phyloP scores from a whole-genome alignment of 1,284 basidiomycete genomes.

The Sanguinoderma infundibulare region DNA sequence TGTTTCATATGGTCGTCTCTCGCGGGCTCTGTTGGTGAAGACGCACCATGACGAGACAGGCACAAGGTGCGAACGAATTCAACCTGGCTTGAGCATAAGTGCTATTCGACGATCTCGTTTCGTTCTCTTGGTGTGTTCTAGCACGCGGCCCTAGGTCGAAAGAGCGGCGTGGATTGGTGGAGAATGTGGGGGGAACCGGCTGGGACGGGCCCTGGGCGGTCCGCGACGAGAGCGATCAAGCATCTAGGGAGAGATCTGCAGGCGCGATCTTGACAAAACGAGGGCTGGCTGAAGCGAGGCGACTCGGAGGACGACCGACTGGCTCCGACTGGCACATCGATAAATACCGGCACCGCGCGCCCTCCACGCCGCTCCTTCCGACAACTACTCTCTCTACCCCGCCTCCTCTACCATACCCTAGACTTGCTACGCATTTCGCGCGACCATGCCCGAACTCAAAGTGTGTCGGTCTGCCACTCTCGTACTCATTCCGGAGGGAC shows the following conservation, averaged over 20 bases:
- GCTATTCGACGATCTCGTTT: no score
- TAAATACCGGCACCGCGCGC: background rate
- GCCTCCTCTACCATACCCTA: background rate
- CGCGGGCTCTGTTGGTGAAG: no score
- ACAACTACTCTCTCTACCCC: background rate
- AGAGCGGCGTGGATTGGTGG: no score
- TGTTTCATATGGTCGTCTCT: no score
- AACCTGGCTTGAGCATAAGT: no score
- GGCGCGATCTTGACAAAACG: background rate
- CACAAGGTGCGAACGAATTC: no score
- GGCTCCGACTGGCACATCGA: background rate
- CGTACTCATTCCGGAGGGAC: background rate
- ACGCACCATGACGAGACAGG: no score
- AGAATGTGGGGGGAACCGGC: no score
- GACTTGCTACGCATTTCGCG: background rate
- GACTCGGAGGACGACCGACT: no score
- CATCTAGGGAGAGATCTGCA: background rate
- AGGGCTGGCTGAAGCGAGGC: background rate
- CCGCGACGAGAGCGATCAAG: background rate
- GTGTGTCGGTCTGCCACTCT: conserved; percentile 35
- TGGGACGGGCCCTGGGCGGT: background rate
- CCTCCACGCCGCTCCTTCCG: background rate
- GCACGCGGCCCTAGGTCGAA: no score
- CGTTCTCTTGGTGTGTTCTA: no score
- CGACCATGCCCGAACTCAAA: conserved; percentile 42